Conservation (phyloP, 805 yeast species). For the Vanderwaltozyma yarrowii region DNA sequence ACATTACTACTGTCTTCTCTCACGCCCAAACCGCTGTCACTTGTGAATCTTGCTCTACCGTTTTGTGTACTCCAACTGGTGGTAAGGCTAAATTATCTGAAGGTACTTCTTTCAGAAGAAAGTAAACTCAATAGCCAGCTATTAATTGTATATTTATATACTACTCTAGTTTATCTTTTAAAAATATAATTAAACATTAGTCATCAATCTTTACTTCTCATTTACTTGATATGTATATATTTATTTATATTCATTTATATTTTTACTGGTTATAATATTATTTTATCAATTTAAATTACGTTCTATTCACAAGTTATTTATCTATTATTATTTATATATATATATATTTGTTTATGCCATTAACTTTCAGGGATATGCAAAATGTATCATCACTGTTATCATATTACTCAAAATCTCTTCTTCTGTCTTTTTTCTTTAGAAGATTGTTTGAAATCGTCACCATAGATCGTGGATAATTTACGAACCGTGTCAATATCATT, state of each 20-base stretch:
- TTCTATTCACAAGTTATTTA: too few relatives aligned
- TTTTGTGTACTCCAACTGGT: constrained; percentile 98
- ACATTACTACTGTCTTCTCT: constrained; percentile 98
- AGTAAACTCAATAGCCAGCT: constrained; percentile 41
- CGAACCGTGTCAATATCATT: background rate
- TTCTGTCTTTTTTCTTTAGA: background rate
- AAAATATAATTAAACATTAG: too few relatives aligned
- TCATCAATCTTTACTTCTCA: too few relatives aligned
- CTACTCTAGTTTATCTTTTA: background rate
- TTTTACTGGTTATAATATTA: too few relatives aligned
- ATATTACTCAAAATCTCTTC: too few relatives aligned
- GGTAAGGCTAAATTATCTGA: constrained; percentile 99
- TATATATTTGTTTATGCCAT: too few relatives aligned
- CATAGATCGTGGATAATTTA: constrained; percentile 1
- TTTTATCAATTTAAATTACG: too few relatives aligned
- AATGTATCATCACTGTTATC: too few relatives aligned
- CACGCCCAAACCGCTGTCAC: constrained; percentile 99
- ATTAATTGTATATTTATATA: background rate
- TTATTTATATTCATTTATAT: too few relatives aligned
- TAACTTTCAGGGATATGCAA: too few relatives aligned
- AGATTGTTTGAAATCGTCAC: background rate
- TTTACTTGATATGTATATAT: too few relatives aligned
- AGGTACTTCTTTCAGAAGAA: constrained; percentile 99
- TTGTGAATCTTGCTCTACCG: constrained; percentile 98
- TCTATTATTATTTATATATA: too few relatives aligned